Conservation (phyloP, 2,329 filamentous ascomycete genomes). For the Phaeophleospora eucalypticola region DNA sequence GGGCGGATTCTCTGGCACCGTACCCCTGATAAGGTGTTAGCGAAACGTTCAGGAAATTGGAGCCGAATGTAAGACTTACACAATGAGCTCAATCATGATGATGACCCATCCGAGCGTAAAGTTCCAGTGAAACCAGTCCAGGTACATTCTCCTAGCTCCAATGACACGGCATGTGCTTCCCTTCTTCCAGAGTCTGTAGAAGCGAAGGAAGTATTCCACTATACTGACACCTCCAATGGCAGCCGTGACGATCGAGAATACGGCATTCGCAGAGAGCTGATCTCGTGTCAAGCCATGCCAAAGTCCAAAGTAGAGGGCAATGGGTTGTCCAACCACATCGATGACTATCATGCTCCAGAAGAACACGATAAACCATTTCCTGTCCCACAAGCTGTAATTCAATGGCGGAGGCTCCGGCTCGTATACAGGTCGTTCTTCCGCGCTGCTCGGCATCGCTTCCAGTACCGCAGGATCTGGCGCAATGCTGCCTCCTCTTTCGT, state of each 20-base stretch:
- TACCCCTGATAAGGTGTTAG: conserved; percentile 37
- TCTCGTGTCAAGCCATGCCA: conserved; percentile 49
- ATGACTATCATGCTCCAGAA: conserved; percentile 59
- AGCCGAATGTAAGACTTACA: too few relatives aligned
- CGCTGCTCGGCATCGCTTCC: conserved; percentile 5
- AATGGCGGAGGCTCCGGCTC: conserved; percentile 47
- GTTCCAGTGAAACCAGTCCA: conserved; percentile 58
- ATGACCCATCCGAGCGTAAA: conserved; percentile 52
- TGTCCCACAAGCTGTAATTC: conserved; percentile 52
- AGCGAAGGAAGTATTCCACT: conserved; percentile 51
- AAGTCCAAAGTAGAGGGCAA: conserved; percentile 58
- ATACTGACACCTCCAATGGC: conserved; percentile 52
- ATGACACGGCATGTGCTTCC: conserved; percentile 51
- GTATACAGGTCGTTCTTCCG: conserved; percentile 21
- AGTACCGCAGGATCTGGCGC: conserved; percentile 14
- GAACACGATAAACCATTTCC: conserved; percentile 53
- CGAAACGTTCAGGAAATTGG: neutral
- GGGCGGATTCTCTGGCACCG: conserved; percentile 44
- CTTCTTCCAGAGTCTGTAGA: conserved; percentile 49
- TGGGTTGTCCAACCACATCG: conserved; percentile 56
- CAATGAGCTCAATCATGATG: conserved; percentile 55
- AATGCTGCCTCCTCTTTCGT: conserved; percentile 1
- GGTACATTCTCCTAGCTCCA: conserved; percentile 41
- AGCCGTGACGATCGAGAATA: conserved; percentile 54
- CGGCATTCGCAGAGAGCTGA: conserved; percentile 45